A percentile compares a stretch with the other conserved stretches of the same genome.
These are phyloP conservation scores for Pharnaceum exiguum DNA, from an alignment of 148 eudicot species.

Conservation along the genomic window DNA sequence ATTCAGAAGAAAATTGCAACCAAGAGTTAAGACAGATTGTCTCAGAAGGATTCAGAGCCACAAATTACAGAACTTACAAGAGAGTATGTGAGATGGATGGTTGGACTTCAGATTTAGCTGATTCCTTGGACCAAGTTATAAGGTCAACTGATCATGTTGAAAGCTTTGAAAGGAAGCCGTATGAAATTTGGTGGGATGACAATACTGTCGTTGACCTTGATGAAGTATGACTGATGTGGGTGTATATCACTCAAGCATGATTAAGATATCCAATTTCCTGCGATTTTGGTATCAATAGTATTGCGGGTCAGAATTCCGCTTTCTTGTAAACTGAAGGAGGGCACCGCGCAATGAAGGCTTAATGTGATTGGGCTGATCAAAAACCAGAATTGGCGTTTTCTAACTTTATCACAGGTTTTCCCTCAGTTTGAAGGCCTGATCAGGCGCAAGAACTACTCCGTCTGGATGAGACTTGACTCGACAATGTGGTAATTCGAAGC, in stretches of 20 bases:
- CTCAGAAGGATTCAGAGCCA: conserved; percentile 57
- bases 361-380: too few relatives aligned
- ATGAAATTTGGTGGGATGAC: conserved; percentile 63
- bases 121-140: conserved; percentile 60
- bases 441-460: too few relatives aligned
- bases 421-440: too few relatives aligned
- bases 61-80: conserved; percentile 51
- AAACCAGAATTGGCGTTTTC: too few relatives aligned
- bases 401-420: too few relatives aligned
- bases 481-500: too few relatives aligned
- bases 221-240: conserved; percentile 35
- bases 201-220: conserved; percentile 68
- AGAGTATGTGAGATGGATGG: conserved; percentile 41
- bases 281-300: too few relatives aligned
- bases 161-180: conserved; percentile 25
- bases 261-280: not conserved
- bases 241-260: not conserved
- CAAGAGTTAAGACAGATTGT: conserved; percentile 44
- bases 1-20: conserved; percentile 33
- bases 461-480: too few relatives aligned
- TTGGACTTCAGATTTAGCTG: conserved; percentile 67
- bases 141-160: conserved; percentile 31
- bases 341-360: too few relatives aligned
- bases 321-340: too few relatives aligned
- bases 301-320: too few relatives aligned